phyloP scores from a whole-genome alignment of 768 basidiomycete genomes.

The Ramaria rubella region DNA sequence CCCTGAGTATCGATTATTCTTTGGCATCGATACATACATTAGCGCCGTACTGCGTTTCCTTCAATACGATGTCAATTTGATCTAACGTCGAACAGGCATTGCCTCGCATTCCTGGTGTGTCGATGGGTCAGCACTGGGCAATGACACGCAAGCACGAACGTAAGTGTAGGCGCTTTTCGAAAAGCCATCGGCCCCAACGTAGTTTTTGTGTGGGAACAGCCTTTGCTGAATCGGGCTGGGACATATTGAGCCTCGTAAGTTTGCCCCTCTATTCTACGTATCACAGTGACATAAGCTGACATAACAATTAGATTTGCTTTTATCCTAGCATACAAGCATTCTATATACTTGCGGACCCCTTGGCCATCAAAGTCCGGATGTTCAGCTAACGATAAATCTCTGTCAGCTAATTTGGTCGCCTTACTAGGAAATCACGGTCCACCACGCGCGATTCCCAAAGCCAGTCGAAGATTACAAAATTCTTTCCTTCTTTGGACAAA shows the following conservation, averaged over 20 bases:
- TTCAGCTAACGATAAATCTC: neutral
- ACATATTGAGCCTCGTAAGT: neutral
- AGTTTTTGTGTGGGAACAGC: neutral
- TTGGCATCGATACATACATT: too few species aligned
- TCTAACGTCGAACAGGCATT: neutral
- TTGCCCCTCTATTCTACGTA: too few species aligned
- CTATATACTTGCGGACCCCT: conserved; percentile 6
- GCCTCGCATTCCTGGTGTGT: neutral
- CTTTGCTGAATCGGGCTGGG: neutral
- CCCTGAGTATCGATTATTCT: conserved; percentile 1
- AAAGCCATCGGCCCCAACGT: neutral
- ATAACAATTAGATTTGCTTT: neutral
- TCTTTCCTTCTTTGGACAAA: conserved; percentile 48
- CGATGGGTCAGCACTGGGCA: neutral
- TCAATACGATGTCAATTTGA: neutral
- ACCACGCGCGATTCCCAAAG: conserved; percentile 51
- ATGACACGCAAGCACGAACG: neutral
- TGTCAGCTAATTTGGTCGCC: neutral
- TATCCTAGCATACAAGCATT: neutral
- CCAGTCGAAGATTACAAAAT: conserved; percentile 39
- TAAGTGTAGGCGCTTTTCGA: neutral
- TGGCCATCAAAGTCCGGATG: conserved; percentile 8
- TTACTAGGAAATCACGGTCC: conserved; percentile 43
- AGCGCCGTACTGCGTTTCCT: too few species aligned
- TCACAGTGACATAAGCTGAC: neutral